Evolutionary conservation across 306 rosid species (phyloP), one percentile per base, ranked within the genome.

Genomic region (Astragalus glycyphyllos): DNA sequence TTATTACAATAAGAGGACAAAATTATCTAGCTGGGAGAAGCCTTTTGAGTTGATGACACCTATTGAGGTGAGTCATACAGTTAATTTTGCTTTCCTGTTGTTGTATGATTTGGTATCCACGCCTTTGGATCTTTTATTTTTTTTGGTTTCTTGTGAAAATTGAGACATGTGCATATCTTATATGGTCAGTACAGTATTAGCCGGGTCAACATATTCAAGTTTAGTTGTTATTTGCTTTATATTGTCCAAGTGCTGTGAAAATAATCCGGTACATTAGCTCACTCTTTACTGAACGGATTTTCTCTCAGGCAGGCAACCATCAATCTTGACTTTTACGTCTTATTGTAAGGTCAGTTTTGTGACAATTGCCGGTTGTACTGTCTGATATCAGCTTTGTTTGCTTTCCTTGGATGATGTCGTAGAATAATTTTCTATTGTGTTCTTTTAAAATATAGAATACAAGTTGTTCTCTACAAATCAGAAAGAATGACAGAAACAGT

Each of bases 11-110:
- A 81, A 84, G 87, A 90, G 77, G 83, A 85, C 93, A 56, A 83
- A 79, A 76, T 45, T 86, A 84, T 92, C 98, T 65, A 86, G 89
- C 71, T 92, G 97, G 98, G 97, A 88, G 86, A 92, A 90, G 88
- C 98, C 96, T 71, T 74, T 85, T 4, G 97, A 88, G 76, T 79
- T 92, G 90, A 86, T 92, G 97, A 85, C 98, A 9, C 87, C 87
- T 59, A 74, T 81, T 73, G 98, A 92, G 93, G 98, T 86, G 91
- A 88, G 96, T 86, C 83, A 65, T 63, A 26, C 45, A 48, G 15
- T 65, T 82, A 67, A 37, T 71, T 64, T 71, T 48, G n/a, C 58
- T 84, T 66, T 60, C 49, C 29, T 70, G 40, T 20, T 74, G 26
- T 44, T 76, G 37, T 49, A 54, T 55, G 65, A 41, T 65, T 75